Conservation (phyloP, 2,329 filamentous ascomycete genomes). For the Microsporum canis region DNA sequence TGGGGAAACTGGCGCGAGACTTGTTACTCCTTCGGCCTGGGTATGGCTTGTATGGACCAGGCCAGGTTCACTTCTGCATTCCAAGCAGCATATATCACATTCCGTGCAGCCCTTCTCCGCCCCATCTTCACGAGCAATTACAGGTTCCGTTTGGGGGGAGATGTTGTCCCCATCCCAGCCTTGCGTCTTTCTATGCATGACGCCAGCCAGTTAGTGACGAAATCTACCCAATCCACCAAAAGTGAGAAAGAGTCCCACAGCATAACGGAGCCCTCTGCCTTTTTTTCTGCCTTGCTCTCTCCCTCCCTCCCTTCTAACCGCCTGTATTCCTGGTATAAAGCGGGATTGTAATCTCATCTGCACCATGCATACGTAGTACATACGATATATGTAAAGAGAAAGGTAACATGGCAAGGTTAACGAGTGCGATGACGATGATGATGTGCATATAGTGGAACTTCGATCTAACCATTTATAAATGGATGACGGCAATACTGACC, state of each 20-base stretch:
- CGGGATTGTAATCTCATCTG: not conserved
- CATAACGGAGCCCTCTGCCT: not conserved
- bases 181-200: not conserved
- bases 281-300: not conserved
- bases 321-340: not conserved
- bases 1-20: constrained; percentile 4
- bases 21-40: not conserved
- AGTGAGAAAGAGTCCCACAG: not conserved
- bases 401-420: not conserved
- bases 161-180: not conserved
- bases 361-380: not conserved
- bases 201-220: not conserved
- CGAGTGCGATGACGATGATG: not conserved
- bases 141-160: not conserved
- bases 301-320: not conserved
- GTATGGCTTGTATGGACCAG: not conserved
- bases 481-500: not conserved
- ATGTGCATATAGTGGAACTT: not conserved
- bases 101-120: not conserved
- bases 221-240: not conserved
- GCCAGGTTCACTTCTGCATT: not conserved
- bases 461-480: not conserved
- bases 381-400: not conserved
- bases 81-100: not conserved
- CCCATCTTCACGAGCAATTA: not conserved